Percentiles rank a stretch among this genome's conserved stretches.
phyloP scores from a whole-genome alignment of 2,329 filamentous ascomycete genomes.

The Parafenestella ontariensis region DNA sequence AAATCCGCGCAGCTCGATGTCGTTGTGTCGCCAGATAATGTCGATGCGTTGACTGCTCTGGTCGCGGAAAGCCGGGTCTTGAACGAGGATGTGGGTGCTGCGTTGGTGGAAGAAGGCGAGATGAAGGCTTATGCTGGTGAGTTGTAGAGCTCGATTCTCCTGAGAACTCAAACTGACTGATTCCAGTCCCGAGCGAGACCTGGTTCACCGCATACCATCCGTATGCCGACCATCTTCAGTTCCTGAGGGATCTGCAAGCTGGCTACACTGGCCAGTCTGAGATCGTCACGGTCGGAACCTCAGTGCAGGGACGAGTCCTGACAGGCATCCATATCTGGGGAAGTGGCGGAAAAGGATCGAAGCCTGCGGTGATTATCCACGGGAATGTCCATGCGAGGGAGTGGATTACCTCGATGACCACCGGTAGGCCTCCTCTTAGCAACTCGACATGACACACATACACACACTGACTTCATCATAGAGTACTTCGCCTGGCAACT shows the following conservation, averaged over 20 bases:
- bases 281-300: conserved; percentile 42
- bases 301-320: conserved; percentile 40
- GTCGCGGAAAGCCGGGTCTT: conserved; percentile 36
- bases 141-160: background rate
- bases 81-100: conserved; percentile 45
- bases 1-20: conserved; percentile 38
- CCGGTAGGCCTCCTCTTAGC: conserved; percentile 10
- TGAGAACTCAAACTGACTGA: conserved; percentile 4
- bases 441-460: background rate
- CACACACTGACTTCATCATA: background rate
- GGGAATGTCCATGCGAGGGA: conserved; percentile 47
- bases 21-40: conserved; percentile 45
- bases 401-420: conserved; percentile 46
- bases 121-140: conserved; percentile 37
- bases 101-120: conserved; percentile 40
- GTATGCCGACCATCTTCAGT: conserved; percentile 44
- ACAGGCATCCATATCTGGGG: conserved; percentile 51
- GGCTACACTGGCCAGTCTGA: conserved; percentile 42
- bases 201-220: conserved; percentile 49
- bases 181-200: conserved; percentile 38
- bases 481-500: conserved; percentile 46
- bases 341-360: conserved; percentile 44
- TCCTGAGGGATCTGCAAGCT: conserved; percentile 43
- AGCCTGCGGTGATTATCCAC: conserved; percentile 45
- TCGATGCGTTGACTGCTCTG: conserved; percentile 38